phyloP scores from a whole-genome alignment of 345 rosid species.

The Citrus unshiu region DNA sequence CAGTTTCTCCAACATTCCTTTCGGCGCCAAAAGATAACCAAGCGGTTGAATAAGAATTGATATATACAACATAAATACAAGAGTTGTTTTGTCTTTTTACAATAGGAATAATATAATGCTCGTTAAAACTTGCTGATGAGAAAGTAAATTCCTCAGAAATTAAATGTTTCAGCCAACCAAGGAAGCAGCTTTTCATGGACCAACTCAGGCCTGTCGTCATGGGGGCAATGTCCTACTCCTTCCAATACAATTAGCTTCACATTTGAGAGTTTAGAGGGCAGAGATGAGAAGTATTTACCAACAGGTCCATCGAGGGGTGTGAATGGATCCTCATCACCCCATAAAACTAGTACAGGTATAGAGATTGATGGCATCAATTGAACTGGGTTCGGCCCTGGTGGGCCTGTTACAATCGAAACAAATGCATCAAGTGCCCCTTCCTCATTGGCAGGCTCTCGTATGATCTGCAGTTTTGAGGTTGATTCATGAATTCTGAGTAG shows the following conservation, averaged over 20 bases:
- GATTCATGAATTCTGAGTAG: too few relatives aligned
- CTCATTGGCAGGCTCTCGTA: conserved; percentile 70
- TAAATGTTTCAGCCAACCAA: conserved; percentile 43
- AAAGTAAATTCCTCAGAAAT: not conserved
- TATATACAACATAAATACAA: too few relatives aligned
- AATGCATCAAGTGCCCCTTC: conserved; percentile 95
- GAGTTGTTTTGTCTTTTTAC: too few relatives aligned
- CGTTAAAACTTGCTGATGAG: not conserved
- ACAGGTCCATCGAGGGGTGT: conserved; percentile 92
- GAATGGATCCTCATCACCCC: conserved; percentile 88
- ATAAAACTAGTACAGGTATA: conserved; percentile 63
- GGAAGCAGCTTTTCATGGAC: conserved; percentile 77
- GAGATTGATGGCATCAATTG: conserved; percentile 54
- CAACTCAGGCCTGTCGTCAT: conserved; percentile 79
- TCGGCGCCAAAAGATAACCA: too few relatives aligned
- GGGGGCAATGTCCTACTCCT: conserved; percentile 95
- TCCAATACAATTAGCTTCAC: conserved; percentile 54
- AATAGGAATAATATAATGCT: too few relatives aligned
- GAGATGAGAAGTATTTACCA: conserved; percentile 69
- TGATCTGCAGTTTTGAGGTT: conserved; percentile 41
- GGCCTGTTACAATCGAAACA: conserved; percentile 82
- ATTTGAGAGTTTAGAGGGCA: conserved; percentile 56
- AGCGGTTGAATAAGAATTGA: too few relatives aligned
- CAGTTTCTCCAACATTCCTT: too few relatives aligned
- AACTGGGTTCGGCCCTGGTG: conserved; percentile 92